Evolutionary conservation across 1,284 basidiomycete genomes (phyloP).

Genomic region (Vanrija sp.): DNA sequence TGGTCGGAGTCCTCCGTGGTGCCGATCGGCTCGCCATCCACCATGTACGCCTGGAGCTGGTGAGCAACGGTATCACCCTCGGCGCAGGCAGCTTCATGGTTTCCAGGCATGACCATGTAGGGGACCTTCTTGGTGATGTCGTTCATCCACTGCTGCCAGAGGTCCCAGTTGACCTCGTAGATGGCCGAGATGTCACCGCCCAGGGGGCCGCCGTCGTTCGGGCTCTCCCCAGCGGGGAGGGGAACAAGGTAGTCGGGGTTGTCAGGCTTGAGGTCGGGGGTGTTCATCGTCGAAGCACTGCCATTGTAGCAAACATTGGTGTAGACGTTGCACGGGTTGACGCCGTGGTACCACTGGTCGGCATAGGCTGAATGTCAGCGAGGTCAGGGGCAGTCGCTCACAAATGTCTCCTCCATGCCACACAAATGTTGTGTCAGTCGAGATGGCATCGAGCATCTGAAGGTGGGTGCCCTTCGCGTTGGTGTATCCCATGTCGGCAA

Average conservation of each 20-base stretch:
- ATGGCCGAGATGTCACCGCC: slow-evolving; percentile 29
- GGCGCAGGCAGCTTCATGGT: slow-evolving; percentile 23
- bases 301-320: slow-evolving; percentile 32
- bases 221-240: slow-evolving; percentile 27
- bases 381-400: neutral
- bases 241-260: slow-evolving; percentile 22
- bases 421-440: slow-evolving; percentile 27
- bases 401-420: slow-evolving; percentile 43
- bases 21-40: slow-evolving; percentile 15
- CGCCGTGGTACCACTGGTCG: slow-evolving; percentile 37
- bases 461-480: slow-evolving; percentile 39
- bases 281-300: slow-evolving; percentile 5
- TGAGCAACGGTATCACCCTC: slow-evolving; percentile 27
- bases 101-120: slow-evolving; percentile 23
- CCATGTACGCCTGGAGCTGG: slow-evolving; percentile 14
- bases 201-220: slow-evolving; percentile 25
- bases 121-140: slow-evolving; percentile 34
- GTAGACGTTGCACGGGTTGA: slow-evolving; percentile 17
- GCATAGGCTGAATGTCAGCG: slow-evolving; percentile 26
- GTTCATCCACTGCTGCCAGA: slow-evolving; percentile 44
- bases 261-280: slow-evolving; percentile 9
- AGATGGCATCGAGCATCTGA: slow-evolving; percentile 24
- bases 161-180: slow-evolving; percentile 41
- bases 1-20: slow-evolving; percentile 3
- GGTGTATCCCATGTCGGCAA: slow-evolving; percentile 47